Conservation (phyloP, 805 yeast species). For the Blastobotrys parvus region DNA sequence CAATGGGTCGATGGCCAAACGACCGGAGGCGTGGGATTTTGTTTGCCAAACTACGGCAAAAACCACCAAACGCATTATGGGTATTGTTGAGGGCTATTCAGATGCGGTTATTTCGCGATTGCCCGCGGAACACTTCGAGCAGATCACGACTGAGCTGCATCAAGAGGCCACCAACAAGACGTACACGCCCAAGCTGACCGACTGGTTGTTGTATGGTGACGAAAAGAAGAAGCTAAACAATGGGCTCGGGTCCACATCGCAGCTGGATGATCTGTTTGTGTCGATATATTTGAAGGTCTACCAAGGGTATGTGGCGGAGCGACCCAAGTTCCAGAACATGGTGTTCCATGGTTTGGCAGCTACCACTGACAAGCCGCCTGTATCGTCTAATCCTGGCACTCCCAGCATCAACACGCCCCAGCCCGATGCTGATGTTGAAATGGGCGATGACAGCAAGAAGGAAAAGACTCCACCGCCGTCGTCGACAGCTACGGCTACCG, state of each 20-base stretch:
- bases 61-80: constrained; percentile 40
- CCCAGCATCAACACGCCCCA: not conserved
- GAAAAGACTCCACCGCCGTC: not conserved
- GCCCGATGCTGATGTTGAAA: not conserved
- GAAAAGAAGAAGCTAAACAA: constrained; percentile 67
- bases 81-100: constrained; percentile 30
- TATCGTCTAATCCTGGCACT: no score
- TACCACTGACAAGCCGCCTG: not conserved
- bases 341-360: not conserved
- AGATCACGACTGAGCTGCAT: constrained; percentile 17
- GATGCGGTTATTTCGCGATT: not conserved
- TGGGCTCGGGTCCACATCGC: constrained; percentile 68
- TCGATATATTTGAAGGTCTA: constrained; percentile 49
- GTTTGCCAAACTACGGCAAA: constrained; percentile 44
- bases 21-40: constrained; percentile 58
- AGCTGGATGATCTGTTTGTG: constrained; percentile 67
- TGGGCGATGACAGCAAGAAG: no score
- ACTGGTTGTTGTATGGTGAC: constrained; percentile 15
- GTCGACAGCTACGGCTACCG: not conserved
- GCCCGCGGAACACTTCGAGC: constrained; percentile 15
- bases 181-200: not conserved
- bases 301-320: not conserved
- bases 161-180: not conserved
- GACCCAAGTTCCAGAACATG: not conserved
- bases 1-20: constrained; percentile 65